Percentiles rank a stretch among this genome's conserved stretches.
Conservation (phyloP, 257 asterid genomes). For the Salvia splendens region DNA sequence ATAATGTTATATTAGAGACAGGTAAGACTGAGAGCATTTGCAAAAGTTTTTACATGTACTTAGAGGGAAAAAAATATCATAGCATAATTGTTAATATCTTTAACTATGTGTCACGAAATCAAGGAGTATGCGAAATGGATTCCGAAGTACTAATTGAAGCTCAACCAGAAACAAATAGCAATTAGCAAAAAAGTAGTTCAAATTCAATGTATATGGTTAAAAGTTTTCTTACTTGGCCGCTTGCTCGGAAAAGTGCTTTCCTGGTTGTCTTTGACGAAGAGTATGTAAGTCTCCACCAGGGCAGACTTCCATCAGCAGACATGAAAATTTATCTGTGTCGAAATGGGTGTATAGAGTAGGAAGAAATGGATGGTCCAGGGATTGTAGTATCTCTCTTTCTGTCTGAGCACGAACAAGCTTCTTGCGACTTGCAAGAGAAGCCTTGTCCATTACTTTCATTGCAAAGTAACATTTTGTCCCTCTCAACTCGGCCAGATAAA, state of each 20-base stretch:
- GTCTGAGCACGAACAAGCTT: constrained; percentile 82
- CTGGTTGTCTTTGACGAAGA: constrained; percentile 68
- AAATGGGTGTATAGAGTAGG: constrained; percentile 68
- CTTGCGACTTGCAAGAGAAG: constrained; percentile 65
- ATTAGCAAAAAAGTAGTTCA: neutral
- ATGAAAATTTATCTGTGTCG: constrained; percentile 72
- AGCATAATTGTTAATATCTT: neutral
- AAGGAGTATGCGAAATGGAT: neutral
- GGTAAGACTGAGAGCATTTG: neutral
- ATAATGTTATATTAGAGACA: neutral
- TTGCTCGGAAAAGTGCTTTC: constrained; percentile 66
- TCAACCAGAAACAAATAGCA: neutral
- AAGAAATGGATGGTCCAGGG: constrained; percentile 74
- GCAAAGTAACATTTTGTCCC: constrained; percentile 73
- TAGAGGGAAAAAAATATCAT: neutral
- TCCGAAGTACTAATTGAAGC: neutral
- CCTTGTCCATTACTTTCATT: constrained; percentile 76
- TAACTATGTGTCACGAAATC: neutral
- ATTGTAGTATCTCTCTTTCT: constrained; percentile 69
- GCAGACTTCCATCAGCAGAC: constrained; percentile 81
- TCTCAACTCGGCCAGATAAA: constrained; percentile 66
- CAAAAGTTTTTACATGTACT: neutral
- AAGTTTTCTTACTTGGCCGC: constrained; percentile 62
- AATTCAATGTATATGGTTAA: neutral
- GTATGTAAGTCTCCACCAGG: constrained; percentile 82